Base-by-base conservation (phyloP, 2,329 filamentous ascomycete species). In the Pochonia chlamydosporia region DNA sequence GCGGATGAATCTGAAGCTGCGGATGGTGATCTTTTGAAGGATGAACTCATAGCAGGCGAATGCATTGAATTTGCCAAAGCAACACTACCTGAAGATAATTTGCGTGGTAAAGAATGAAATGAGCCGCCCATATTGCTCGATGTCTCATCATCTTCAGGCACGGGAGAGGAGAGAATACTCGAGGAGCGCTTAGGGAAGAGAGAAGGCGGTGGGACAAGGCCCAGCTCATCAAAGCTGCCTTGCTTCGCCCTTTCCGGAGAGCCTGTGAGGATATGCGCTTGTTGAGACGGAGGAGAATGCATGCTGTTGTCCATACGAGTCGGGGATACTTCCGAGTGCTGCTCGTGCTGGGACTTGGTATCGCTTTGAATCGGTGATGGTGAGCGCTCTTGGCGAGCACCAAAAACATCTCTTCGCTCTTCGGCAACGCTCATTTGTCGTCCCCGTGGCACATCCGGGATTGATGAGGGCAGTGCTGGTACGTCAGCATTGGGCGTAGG, bases 1-100 rank as follows among this genome's bases (percentile, higher is more conserved):
- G 77, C 76, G 2, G 90, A 95, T 43, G 81, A 79, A 52, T 96
- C 89, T 1, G 92, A 97, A 51, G 83, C 84, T 31, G 89, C 77
- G 0, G 93, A 97, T 2, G 90, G 89, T 1, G 91, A 95, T 58
- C 90, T 79, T 49, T 82, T 79, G 57, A 84, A 79, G 24, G 81
- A 74, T n/a, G 46, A 40, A 14, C 78, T 74, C 49, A 78, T 66
- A 44, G 74, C 76, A 2, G 85, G 84, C 21, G 86, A 85, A 72
- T 40, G 63, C 59, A 54, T 56, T 24, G 64, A 59, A n/a, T 59
- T 64, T 6, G 63, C 72, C 24, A 75, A 67, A 14, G 73, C 69
- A 43, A 72, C 71, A 49, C 76, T 91, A 54, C 85, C 84, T 14
- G 81, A 79, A 1, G 91, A 96, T 43, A 90, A 70, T 61, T 93